These are phyloP conservation scores for Fragilariopsis cylindrus DNA, from an alignment of 108 stramenopile species.

Conservation along the genomic window DNA sequence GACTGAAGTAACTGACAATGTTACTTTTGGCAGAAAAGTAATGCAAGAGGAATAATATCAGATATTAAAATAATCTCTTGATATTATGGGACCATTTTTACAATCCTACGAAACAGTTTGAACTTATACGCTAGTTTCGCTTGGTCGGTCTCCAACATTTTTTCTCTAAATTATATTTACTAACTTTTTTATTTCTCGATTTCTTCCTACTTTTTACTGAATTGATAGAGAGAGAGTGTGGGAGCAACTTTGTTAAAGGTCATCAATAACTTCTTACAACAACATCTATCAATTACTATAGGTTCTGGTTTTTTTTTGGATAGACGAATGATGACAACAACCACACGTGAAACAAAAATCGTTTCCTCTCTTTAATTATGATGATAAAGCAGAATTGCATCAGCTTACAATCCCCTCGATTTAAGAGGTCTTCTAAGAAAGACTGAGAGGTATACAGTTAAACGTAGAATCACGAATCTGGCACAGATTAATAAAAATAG, in stretches of 20 bases:
- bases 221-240: conserved; percentile 52
- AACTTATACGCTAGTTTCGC: conserved; percentile 46
- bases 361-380: too few relatives aligned
- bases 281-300: conserved; percentile 4
- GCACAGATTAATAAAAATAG: too few relatives aligned
- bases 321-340: too few relatives aligned
- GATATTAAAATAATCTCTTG: neutral
- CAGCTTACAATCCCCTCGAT: too few relatives aligned
- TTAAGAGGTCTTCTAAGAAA: too few relatives aligned
- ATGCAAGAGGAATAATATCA: conserved; percentile 52
- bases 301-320: too few relatives aligned
- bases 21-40: conserved; percentile 74
- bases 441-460: too few relatives aligned
- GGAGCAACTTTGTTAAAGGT: conserved; percentile 63
- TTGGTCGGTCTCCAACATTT: conserved; percentile 63
- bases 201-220: conserved; percentile 9
- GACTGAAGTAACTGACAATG: conserved; percentile 52
- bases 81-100: conserved; percentile 35
- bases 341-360: too few relatives aligned
- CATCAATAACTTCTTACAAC: conserved; percentile 75
- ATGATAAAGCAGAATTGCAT: too few relatives aligned
- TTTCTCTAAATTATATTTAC: neutral
- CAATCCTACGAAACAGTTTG: conserved; percentile 69
- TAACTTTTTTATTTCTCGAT: conserved; percentile 1
- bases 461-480: too few relatives aligned